Evolutionary conservation across 2,329 filamentous ascomycete species (phyloP), one percentile per base, ranked within the genome.

Genomic region (Pleomassaria siparia): DNA sequence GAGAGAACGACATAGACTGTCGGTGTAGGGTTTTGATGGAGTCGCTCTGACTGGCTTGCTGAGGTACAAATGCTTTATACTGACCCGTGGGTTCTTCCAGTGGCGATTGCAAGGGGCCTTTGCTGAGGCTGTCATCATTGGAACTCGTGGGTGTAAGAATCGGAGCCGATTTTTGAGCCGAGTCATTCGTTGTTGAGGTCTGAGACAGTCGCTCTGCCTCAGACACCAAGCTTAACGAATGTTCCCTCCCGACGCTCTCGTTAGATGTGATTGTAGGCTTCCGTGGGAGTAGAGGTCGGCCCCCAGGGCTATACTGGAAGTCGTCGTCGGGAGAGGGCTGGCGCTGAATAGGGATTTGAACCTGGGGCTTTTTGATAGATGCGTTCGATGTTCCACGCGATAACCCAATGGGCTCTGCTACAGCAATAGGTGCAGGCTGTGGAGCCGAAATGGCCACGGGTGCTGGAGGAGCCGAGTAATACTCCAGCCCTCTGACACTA

Each of bases 271-370:
- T 20, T 15, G 49, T 59, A 9, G 56, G 44, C 21, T 58, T 57
- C 3, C 51, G 55, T 29, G 53, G 60, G 20, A 77, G 50, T 10
- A 77, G 71, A 9, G 80, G 79, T 25, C 80, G 69, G 7, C 80
- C 80, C 18, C 79, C 80, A 16, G 79, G 77, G 50, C 78, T 82
- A 50, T 80, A 81, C 30, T 72, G 66, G 25, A 51, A 58, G 26
- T 67, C 64, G 4, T 61, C 49, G 10, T 50, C 26, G 2, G 47
- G 30, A 10, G 44, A 26, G 11, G 15, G 16, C 24, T 50, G 24
- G 3, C 35, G 35, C 48, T 51, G 56, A 13, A 56, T 42, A 10
- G 52, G 42, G 18, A 59, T 25, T 16, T 45, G 60, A 24, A 70
- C 43, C 15, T 59, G 47, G 2, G 45, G 54, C 39, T 44, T 56